Percentiles rank a stretch among this genome's conserved stretches.
Conservation (phyloP, 129 eudicot genomes). For the Chrysanthemum makinoi region DNA sequence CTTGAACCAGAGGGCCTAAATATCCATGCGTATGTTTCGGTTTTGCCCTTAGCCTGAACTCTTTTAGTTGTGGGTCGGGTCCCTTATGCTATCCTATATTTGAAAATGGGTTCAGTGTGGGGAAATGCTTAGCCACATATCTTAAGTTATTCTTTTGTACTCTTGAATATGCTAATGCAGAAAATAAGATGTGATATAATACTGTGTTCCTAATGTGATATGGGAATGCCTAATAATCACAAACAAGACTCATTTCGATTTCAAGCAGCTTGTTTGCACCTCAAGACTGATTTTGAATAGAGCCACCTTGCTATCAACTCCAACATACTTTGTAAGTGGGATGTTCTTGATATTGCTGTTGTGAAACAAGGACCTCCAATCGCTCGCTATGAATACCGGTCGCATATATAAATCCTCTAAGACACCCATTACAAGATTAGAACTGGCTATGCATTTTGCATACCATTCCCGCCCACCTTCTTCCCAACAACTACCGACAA, state of each 20-base stretch:
- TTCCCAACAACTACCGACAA: no score
- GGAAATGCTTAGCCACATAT: conserved; percentile 30
- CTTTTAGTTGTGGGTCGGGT: not conserved
- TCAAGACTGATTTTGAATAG: no score
- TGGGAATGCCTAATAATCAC: conserved; percentile 4
- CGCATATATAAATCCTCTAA: no score
- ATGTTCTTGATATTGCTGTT: no score
- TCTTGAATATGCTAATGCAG: conserved; percentile 16
- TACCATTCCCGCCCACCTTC: no score
- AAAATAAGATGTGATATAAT: conserved; percentile 27
- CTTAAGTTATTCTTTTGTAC: conserved; percentile 25
- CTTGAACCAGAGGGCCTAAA: not conserved
- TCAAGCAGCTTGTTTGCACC: no score
- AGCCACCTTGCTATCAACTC: no score
- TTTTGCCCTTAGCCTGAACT: conserved; percentile 4
- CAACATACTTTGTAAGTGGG: no score
- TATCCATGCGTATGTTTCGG: not conserved
- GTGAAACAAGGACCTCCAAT: no score
- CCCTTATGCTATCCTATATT: not conserved
- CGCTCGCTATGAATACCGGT: no score
- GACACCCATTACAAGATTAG: no score
- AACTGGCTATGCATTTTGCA: no score
- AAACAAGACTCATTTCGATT: conserved; percentile 10
- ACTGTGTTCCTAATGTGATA: conserved; percentile 21
- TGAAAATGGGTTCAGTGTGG: conserved; percentile 1